A percentile compares a stretch with the other conserved stretches of the same genome.
Evolutionary conservation across 352 stramenopile genomes (phyloP).

Genomic region (Plasmopara halstedii): DNA sequence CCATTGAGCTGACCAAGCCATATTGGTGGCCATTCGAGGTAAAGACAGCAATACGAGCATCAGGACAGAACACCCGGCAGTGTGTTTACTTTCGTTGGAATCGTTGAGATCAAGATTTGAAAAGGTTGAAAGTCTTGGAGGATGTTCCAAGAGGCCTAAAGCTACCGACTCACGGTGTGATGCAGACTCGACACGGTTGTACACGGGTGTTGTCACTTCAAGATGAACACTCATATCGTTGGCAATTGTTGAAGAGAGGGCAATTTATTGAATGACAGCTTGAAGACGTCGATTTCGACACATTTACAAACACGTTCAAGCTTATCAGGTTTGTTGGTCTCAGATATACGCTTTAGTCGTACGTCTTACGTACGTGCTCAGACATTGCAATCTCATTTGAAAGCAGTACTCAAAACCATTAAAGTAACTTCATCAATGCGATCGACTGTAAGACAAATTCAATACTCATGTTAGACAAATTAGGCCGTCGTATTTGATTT

Average conservation of each 20-base stretch:
- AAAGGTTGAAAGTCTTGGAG: constrained; percentile 25
- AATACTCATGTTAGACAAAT: too few relatives aligned
- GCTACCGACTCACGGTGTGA: constrained; percentile 11
- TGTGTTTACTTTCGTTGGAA: constrained; percentile 15
- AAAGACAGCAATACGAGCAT: constrained; percentile 67
- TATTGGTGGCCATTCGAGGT: constrained; percentile 67
- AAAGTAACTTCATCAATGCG: too few relatives aligned
- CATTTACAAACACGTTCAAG: constrained; percentile 15
- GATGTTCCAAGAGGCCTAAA: constrained; percentile 20
- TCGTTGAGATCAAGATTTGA: constrained; percentile 26
- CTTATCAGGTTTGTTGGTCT: constrained; percentile 11
- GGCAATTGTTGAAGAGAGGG: neutral
- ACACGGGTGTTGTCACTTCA: constrained; percentile 38
- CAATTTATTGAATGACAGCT: constrained; percentile 16
- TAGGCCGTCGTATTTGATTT: constrained; percentile 27
- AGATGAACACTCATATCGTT: constrained; percentile 16
- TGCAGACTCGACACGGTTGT: constrained; percentile 26
- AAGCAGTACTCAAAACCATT: too few relatives aligned
- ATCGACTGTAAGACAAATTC: too few relatives aligned
- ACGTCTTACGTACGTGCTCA: neutral
- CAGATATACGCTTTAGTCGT: constrained; percentile 4
- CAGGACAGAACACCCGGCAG: constrained; percentile 38
- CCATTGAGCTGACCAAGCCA: constrained; percentile 76
- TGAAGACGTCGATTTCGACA: too few relatives aligned
- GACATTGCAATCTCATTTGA: too few relatives aligned